phyloP scores from a whole-genome alignment of 2,329 filamentous ascomycete species.

The Ascochyta clinopodiicola region DNA sequence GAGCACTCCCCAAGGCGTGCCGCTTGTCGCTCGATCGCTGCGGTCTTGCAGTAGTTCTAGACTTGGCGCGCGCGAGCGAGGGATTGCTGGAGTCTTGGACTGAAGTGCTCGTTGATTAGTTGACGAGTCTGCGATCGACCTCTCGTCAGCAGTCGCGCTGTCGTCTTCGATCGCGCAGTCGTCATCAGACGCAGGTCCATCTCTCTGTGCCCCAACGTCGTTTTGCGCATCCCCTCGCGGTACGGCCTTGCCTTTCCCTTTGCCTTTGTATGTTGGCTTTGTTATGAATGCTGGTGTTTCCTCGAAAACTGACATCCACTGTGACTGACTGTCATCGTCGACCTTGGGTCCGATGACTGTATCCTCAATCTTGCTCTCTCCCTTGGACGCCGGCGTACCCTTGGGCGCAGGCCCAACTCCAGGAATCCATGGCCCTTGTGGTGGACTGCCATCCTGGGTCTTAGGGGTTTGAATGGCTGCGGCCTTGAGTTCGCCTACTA shows the following conservation, averaged over 20 bases:
- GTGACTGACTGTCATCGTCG: not conserved
- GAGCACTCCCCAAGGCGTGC: not conserved
- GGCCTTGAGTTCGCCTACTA: not conserved
- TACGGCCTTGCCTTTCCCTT: not conserved
- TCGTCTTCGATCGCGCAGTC: not conserved
- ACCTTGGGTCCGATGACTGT: not conserved
- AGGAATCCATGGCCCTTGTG: not conserved
- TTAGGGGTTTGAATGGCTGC: not conserved
- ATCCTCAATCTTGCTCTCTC: not conserved
- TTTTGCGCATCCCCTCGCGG: not conserved
- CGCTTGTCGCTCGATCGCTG: not conserved
- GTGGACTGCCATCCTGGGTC: not conserved
- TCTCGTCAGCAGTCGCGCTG: not conserved
- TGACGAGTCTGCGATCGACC: not conserved
- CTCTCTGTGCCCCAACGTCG: not conserved
- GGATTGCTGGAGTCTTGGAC: not conserved
- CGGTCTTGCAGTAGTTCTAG: not conserved
- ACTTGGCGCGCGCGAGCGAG: not conserved
- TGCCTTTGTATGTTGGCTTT: not conserved
- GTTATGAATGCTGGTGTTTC: not conserved
- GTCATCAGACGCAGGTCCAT: not conserved
- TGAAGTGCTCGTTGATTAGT: not conserved
- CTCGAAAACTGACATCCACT: not conserved
- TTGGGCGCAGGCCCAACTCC: not conserved
- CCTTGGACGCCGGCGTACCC: not conserved